phyloP scores from a whole-genome alignment of 2,329 filamentous ascomycete genomes.

The Apiospora sp. region DNA sequence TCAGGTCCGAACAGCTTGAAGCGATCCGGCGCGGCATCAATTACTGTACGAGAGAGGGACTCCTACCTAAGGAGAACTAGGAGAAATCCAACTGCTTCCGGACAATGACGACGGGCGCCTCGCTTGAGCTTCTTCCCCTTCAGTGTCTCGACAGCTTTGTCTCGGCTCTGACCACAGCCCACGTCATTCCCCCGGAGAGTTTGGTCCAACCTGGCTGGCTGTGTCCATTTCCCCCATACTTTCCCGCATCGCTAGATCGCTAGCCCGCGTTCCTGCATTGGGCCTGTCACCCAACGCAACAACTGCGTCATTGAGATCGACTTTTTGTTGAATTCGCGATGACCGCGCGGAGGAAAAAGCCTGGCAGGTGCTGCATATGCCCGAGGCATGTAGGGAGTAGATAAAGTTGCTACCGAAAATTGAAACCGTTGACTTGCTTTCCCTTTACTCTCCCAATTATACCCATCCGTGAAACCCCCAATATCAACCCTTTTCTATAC shows the following conservation, averaged over 20 bases:
- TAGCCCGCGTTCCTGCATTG: slow-evolving; percentile 17
- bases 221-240: slow-evolving; percentile 7
- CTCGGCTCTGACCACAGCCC: neutral
- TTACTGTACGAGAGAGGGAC: neutral
- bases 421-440: neutral
- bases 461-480: neutral
- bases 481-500: neutral
- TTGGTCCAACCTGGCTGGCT: slow-evolving; percentile 6
- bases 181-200: slow-evolving; percentile 18
- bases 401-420: neutral
- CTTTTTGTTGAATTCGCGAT: slow-evolving; percentile 7
- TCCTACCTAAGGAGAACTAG: neutral
- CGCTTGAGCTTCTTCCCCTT: neutral
- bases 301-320: slow-evolving; percentile 11
- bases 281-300: slow-evolving; percentile 15
- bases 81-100: neutral
- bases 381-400: neutral
- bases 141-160: slow-evolving; percentile 3
- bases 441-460: neutral
- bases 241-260: neutral
- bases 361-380: neutral
- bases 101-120: neutral
- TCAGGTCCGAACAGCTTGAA: neutral
- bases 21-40: neutral
- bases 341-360: slow-evolving; percentile 4